Evolutionary conservation across 306 rosid species (phyloP).

Genomic region (Quercus variabilis): DNA sequence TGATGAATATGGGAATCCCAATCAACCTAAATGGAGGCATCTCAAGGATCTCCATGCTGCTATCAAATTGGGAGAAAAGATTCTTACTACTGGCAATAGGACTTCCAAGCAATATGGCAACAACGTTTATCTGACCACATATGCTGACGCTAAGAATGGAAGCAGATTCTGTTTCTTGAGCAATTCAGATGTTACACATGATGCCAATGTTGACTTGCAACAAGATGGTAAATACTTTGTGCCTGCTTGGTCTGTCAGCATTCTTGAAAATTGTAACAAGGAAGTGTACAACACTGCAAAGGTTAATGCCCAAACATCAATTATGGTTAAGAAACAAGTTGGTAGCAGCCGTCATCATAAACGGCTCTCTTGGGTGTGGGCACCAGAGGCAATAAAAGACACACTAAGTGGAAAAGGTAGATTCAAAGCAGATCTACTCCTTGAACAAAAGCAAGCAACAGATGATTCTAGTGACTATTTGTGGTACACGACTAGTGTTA

Average conservation of each 20-base stretch:
- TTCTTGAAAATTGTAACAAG: slow-evolving; percentile 20
- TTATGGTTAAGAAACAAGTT: too few species aligned
- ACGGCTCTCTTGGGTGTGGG: slow-evolving; percentile 33
- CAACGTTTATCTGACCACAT: background rate
- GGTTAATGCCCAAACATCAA: slow-evolving; percentile 13
- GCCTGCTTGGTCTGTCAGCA: slow-evolving; percentile 15
- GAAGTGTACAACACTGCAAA: slow-evolving; percentile 23
- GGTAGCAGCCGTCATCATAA: too few species aligned
- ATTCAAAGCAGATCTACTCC: background rate
- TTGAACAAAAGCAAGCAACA: slow-evolving; percentile 44
- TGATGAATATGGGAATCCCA: slow-evolving; percentile 29
- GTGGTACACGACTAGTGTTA: slow-evolving; percentile 53
- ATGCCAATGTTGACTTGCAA: slow-evolving; percentile 4
- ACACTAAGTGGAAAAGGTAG: slow-evolving; percentile 25
- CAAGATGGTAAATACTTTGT: background rate
- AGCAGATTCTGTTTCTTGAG: slow-evolving; percentile 4
- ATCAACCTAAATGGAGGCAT: slow-evolving; percentile 40
- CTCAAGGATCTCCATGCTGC: slow-evolving; percentile 24
- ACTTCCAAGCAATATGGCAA: background rate
- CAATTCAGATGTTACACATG: background rate
- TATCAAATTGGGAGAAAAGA: slow-evolving; percentile 8
- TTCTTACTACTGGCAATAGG: background rate
- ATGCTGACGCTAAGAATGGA: background rate
- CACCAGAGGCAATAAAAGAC: slow-evolving; percentile 34
- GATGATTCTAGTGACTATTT: slow-evolving; percentile 49